Evolutionary conservation across 768 basidiomycete genomes (phyloP), one percentile per base, ranked within the genome.

Genomic region (Solioccasus polychromus): DNA sequence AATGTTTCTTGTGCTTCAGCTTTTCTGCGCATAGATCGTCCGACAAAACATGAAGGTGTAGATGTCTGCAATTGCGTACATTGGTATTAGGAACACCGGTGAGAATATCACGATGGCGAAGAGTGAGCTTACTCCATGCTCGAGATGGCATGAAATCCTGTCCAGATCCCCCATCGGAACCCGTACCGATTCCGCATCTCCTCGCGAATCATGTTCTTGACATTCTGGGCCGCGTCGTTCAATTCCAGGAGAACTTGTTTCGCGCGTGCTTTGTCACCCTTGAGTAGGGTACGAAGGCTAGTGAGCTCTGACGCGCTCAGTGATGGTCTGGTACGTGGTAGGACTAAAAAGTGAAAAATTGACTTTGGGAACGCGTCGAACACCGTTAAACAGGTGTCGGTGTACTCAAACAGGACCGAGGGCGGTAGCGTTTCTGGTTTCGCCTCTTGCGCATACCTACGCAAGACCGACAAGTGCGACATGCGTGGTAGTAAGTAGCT

Each of bases 1-100:
- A 88, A 54, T 96, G 93, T 59, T 85, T 88, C 72, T 95, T 96
- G 44, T 72, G 77, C 68, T 93, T 95, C 71, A 94, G 66, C 41
- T 67, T 69, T 8, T 79, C 74, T 0, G 85, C 84, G 43, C 74
- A 73, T 28, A 92, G 61, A 60, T 96, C 93, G 5, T 79, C 74
- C 4, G 92, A 92, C 30, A 96, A 67, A 42, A 96, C 80, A 60
- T 96, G 93, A 10, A 95, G 64, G 59, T 96, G 90, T 3, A 92
- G 48, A 61, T 92, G 90, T 48, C 88, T 90, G 44, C 45, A 3
- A 19, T n/a, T n/a, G 35, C 20, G 19, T 34, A 17, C 14, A n/a
- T n/a, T n/a, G 26, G 24, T 17, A 15, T 9, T 30, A 32, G n/a
- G 17, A 23, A 14, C 25, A 22, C 26, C 17, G 34, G 29, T 7